Evolutionary conservation across 805 yeast species (phyloP), one percentile per base, ranked within the genome.

Genomic region (Candida jianshihensis): DNA sequence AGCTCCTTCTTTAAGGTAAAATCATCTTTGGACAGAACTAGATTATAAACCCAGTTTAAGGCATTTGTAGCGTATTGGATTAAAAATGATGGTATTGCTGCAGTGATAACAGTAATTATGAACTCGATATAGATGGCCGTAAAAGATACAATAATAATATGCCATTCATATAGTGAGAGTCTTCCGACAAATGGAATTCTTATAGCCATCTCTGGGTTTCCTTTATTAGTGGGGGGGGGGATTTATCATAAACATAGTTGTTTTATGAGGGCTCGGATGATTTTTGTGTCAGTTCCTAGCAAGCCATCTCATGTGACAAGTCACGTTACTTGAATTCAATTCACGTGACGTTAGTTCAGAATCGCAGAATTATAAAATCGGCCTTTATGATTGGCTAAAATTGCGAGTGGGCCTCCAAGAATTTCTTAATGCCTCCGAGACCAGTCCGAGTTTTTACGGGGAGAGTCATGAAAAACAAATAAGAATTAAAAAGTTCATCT

Each of bases 111-210:
- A 3, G 76, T 60, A 13, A 70, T 47, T 10, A 70, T 44, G 33
- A 65, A 68, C 45, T 76, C 83, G 3, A 66, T 30, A 65, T 76
- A 73, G 2, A 75, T 69, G 19, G 71, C 52, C 6, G 66, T 15
- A 34, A 76, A 57, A 9, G 75, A 69, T 1, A 64, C 35, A 4
- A 64, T 31, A 11, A 72, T 63, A 10, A 73, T 55, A 3, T 73
- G 68, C 67, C 78, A 72, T 48, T 76, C 81, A 6, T 60, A 38
- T 6, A 69, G 27, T 4, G 71, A 59, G 28, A 76, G 53, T 36
- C 80, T 56, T 5, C 76, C 70, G 14, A 66, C 27, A n/a, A 69
- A 53, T 3, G 74, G 73, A 11, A 24, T 5, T 24, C 13, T 24
- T 12, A n/a, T 12, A 12, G 13, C 13, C 10, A 7, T n/a, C 24